These are phyloP conservation scores for Phialophora chinensis DNA, from an alignment of 2,329 filamentous ascomycete species.

Conservation along the genomic window DNA sequence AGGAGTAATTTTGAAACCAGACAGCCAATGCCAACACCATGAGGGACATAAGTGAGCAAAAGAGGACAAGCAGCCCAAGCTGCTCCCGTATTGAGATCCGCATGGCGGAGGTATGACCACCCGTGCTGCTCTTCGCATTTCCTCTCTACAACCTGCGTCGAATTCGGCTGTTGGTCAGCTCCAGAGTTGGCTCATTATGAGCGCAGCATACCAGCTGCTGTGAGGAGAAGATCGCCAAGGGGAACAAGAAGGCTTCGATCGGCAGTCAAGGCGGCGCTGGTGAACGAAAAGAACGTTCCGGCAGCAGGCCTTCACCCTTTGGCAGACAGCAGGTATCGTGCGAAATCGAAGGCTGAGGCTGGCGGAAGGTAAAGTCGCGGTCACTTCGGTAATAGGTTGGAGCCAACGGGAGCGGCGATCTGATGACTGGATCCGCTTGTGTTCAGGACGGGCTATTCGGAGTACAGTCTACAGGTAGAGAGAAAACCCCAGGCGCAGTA, in stretches of 20 bases:
- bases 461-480: background rate
- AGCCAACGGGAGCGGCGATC: conserved; percentile 4
- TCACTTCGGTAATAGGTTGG: conserved; percentile 12
- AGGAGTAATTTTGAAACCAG: conserved; percentile 66
- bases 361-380: conserved; percentile 4
- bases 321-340: background rate
- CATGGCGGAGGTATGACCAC: conserved; percentile 57
- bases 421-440: conserved; percentile 2
- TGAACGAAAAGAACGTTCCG: background rate
- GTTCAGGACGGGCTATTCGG: conserved; percentile 8
- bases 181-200: conserved; percentile 16
- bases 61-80: conserved; percentile 77
- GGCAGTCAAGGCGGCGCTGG: background rate
- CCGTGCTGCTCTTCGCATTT: conserved; percentile 28
- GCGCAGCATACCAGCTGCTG: background rate
- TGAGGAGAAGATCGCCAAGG: background rate
- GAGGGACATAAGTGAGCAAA: conserved; percentile 75
- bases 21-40: conserved; percentile 81
- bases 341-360: background rate
- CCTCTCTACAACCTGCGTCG: conserved; percentile 7
- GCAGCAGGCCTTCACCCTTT: background rate
- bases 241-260: background rate
- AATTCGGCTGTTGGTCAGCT: conserved; percentile 20
- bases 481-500: background rate
- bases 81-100: conserved; percentile 87